These are phyloP conservation scores for Dimargaris cristalligena DNA, from an alignment of 192 early-diverging fungal genomes.

Conservation along the genomic window DNA sequence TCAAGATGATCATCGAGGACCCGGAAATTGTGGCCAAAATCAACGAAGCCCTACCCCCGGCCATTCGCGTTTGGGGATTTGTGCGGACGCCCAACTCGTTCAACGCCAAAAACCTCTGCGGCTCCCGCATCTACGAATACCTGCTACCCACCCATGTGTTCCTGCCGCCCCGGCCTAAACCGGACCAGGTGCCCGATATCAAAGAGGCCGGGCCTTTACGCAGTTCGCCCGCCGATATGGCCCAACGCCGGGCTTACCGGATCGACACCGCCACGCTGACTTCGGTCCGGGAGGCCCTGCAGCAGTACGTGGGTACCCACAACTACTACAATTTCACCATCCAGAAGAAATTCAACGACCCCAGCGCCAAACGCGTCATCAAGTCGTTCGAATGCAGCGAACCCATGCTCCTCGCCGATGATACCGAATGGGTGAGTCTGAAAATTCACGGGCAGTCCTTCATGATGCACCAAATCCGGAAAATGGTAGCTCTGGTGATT, in stretches of 20 bases:
- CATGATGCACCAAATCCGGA: conserved; percentile 99
- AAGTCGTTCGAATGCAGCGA: conserved; percentile 58
- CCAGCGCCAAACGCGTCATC: conserved; percentile 66
- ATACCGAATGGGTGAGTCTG: conserved; percentile 77
- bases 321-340: conserved; percentile 96
- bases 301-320: conserved; percentile 64
- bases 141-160: conserved; percentile 85
- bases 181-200: conserved; percentile 14
- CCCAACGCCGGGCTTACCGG: conserved; percentile 41
- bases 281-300: conserved; percentile 46
- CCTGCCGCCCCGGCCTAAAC: conserved; percentile 18
- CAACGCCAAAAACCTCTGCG: conserved; percentile 81
- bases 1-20: conserved; percentile 76
- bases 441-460: conserved; percentile 93
- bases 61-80: conserved; percentile 80
- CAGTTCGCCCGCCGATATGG: conserved; percentile 42
- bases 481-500: conserved; percentile 90
- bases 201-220: conserved; percentile 7
- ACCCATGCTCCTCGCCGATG: conserved; percentile 45
- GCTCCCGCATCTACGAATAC: conserved; percentile 94
- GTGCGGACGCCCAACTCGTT: conserved; percentile 57
- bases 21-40: conserved; percentile 55
- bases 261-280: conserved; percentile 40
- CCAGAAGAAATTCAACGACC: conserved; percentile 55
- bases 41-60: conserved; percentile 67